Evolutionary conservation across 2,329 filamentous ascomycete genomes (phyloP).

Genomic region (Calonectria crousiana): DNA sequence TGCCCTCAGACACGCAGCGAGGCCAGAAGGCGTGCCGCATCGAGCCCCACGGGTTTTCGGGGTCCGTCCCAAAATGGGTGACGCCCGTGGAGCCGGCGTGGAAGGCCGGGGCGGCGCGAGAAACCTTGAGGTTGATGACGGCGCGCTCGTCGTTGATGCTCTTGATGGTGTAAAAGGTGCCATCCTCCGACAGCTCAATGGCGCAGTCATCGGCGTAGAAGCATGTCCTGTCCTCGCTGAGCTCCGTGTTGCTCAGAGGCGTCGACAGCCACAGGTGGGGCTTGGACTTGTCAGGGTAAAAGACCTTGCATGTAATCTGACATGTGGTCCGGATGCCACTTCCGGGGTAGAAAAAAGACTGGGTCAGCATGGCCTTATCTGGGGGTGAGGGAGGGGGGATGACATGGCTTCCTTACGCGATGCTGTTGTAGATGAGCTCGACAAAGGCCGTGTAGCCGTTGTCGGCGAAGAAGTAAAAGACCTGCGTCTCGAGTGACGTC

Average conservation of each 20-base stretch:
- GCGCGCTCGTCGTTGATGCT: constrained; percentile 84
- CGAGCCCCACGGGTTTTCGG: constrained; percentile 86
- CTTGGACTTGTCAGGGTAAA: constrained; percentile 78
- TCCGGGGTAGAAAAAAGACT: constrained; percentile 29
- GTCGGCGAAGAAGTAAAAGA: constrained; percentile 89
- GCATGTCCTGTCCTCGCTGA: constrained; percentile 83
- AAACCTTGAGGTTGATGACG: constrained; percentile 88
- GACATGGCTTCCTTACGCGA: constrained; percentile 76
- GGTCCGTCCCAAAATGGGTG: constrained; percentile 88
- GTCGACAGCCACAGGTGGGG: constrained; percentile 87
- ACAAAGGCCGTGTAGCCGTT: constrained; percentile 81
- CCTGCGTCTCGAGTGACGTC: constrained; percentile 94
- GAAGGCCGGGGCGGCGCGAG: constrained; percentile 82
- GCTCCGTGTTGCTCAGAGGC: constrained; percentile 81
- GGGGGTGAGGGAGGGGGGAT: constrained; percentile 10
- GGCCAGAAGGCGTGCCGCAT: constrained; percentile 98
- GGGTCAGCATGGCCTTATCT: constrained; percentile 1
- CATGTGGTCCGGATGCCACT: constrained; percentile 91
- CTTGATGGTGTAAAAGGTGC: constrained; percentile 87
- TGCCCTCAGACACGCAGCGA: constrained; percentile 83
- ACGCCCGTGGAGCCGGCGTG: constrained; percentile 86
- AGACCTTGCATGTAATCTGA: constrained; percentile 96
- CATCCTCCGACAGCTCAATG: constrained; percentile 87
- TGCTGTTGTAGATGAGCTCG: constrained; percentile 98
- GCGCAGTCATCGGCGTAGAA: constrained; percentile 91